Evolutionary conservation across 495 filamentous ascomycete species (phyloP).

Genomic region (Coniosporium apollinis): DNA sequence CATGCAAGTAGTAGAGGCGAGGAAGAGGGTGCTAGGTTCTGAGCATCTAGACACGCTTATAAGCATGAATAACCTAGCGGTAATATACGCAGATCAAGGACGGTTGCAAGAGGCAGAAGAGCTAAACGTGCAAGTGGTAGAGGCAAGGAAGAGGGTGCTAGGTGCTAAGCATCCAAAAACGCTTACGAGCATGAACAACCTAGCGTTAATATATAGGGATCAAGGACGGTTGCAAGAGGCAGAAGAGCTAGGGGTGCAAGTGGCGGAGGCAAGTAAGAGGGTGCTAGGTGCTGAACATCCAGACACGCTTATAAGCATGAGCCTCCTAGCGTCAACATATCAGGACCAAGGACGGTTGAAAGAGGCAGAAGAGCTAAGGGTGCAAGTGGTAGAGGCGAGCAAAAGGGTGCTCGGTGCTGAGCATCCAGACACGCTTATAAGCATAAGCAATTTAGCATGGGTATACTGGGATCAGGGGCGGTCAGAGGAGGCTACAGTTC

Average conservation of each 20-base stretch:
- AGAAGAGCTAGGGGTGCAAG: background rate
- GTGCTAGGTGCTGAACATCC: slow-evolving; percentile 5
- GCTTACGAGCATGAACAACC: slow-evolving; percentile 9
- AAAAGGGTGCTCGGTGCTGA: slow-evolving; percentile 18
- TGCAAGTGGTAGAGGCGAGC: slow-evolving; percentile 7
- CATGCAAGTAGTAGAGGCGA: slow-evolving; percentile 5
- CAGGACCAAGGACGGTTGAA: slow-evolving; percentile 4
- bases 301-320: slow-evolving; percentile 3
- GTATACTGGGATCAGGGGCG: slow-evolving; percentile 5
- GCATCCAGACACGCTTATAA: slow-evolving; percentile 17
- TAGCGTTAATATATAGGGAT: slow-evolving; percentile 9
- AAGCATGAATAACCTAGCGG: slow-evolving; percentile 3
- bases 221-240: background rate
- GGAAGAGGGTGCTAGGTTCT: slow-evolving; percentile 3
- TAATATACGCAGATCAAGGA: slow-evolving; percentile 8
- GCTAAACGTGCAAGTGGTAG: slow-evolving; percentile 5
- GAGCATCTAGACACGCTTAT: slow-evolving; percentile 5
- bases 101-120: background rate
- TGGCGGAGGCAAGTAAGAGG: slow-evolving; percentile 6
- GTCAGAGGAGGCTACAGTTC: slow-evolving; percentile 5
- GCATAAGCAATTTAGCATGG: slow-evolving; percentile 12
- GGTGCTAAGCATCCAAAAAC: slow-evolving; percentile 21
- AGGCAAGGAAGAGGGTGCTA: slow-evolving; percentile 13
- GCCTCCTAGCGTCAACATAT: slow-evolving; percentile 4
- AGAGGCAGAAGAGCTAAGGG: slow-evolving; percentile 1